Base-by-base conservation (phyloP, 73 alveolate species). In the Loxodes magnus region DNA sequence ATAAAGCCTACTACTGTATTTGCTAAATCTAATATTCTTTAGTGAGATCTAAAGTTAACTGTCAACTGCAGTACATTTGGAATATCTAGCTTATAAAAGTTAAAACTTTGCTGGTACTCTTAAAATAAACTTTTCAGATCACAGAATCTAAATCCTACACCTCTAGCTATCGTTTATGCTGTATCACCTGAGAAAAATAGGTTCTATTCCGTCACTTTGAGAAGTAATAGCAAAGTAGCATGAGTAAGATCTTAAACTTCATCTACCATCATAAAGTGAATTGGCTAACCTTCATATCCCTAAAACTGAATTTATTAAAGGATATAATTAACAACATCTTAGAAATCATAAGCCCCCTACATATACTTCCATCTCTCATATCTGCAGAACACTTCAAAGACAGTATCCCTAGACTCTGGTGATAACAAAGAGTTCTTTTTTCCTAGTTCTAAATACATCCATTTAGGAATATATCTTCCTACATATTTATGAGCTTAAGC, bases 131-230 rank as follows among this genome's bases (percentile, higher is more conserved):
- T 29, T 35, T 62, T 68, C 26, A 81, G 54, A 53, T 77, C 85
- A 22, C 67, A 50, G 56, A 74, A 81, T 42, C 82, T 71, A 51
- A 77, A 77, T 21, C 90, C 87, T 19, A 71, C 81, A 4, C 95
- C 95, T 77, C 77, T 77, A 9, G 90, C 87, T 2, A 82, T 82
- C 9, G 90, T 82, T 37, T 82, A 64, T 9, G 95, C 95, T 0
- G 95, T 82, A 51, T 82, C 95, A 19, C 94, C 94, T 20, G 79
- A 60, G 52, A 74, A 81, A 63, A 76, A 68, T 5, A 69, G 46
- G 33, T 61, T 63, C 37, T 52, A 21, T 6, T 52, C 44, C 16
- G 90, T 61, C 9, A 67, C 52, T 15, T 25, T 34, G 4, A 67
- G 36, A 29, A 81, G 20, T n/a, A 76, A 64, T 10, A 9, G 14